phyloP scores from a whole-genome alignment of 2,329 filamentous ascomycete species.

The Trichoderma afroharzianum region DNA sequence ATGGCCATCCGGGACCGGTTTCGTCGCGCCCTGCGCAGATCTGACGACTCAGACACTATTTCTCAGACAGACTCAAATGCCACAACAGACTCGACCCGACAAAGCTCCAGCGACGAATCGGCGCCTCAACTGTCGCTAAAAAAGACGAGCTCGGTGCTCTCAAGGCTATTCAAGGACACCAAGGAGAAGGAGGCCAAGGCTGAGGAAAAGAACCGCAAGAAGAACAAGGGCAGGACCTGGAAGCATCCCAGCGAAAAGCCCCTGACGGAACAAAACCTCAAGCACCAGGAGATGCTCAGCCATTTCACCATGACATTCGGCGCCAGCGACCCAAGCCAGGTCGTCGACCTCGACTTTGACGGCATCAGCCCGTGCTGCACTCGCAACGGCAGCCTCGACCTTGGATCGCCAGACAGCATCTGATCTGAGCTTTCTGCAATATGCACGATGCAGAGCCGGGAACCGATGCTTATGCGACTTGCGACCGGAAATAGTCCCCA shows the following conservation, averaged over 20 bases:
- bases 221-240: slow-evolving; percentile 24
- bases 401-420: slow-evolving; percentile 22
- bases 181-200: slow-evolving; percentile 21
- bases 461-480: slow-evolving; percentile 12
- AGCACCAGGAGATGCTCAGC: slow-evolving; percentile 45
- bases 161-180: slow-evolving; percentile 28
- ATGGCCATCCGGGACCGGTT: slow-evolving; percentile 44
- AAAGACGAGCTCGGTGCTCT: slow-evolving; percentile 30
- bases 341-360: slow-evolving; percentile 32
- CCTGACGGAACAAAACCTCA: slow-evolving; percentile 43
- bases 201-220: slow-evolving; percentile 30
- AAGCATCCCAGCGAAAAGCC: slow-evolving; percentile 44
- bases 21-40: slow-evolving; percentile 39
- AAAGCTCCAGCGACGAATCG: slow-evolving; percentile 25
- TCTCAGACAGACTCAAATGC: slow-evolving; percentile 33
- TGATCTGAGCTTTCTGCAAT: neutral
- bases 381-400: slow-evolving; percentile 35
- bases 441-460: neutral
- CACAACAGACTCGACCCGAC: slow-evolving; percentile 29
- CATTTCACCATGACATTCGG: slow-evolving; percentile 47
- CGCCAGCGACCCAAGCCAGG: slow-evolving; percentile 31
- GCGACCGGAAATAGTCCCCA: slow-evolving; percentile 12
- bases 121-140: slow-evolving; percentile 25
- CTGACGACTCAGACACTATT: slow-evolving; percentile 30
- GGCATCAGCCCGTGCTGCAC: slow-evolving; percentile 46